A percentile compares a stretch with the other conserved stretches of the same genome.
Evolutionary conservation across 768 basidiomycete species (phyloP).

Genomic region (Lactifluus subvellereus): DNA sequence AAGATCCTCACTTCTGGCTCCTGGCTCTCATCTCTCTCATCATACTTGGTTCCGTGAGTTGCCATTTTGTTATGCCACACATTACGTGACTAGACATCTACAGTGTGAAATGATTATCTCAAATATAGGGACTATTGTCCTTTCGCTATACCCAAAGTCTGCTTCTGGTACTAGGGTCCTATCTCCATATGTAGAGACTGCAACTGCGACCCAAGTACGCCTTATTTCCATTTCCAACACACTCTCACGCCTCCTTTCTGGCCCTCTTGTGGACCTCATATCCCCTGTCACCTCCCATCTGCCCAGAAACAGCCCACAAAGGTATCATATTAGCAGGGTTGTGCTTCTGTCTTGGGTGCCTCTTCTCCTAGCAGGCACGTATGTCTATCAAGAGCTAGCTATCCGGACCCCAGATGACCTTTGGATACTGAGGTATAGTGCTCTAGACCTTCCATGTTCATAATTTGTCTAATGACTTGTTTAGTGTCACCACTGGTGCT

Average conservation of each 20-base stretch:
- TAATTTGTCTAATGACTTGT: constrained; percentile 11
- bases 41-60: constrained; percentile 64
- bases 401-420: constrained; percentile 45
- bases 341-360: constrained; percentile 51
- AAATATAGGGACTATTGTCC: constrained; percentile 71
- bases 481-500: constrained; percentile 58
- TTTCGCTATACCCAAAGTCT: constrained; percentile 46
- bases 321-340: constrained; percentile 55
- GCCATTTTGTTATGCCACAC: background rate
- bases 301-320: constrained; percentile 37
- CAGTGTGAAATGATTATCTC: constrained; percentile 69
- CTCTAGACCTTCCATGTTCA: background rate
- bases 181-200: constrained; percentile 30
- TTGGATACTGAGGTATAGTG: constrained; percentile 64
- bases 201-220: constrained; percentile 60
- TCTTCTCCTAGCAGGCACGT: constrained; percentile 44
- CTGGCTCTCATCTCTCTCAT: constrained; percentile 47
- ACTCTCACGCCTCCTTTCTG: constrained; percentile 56
- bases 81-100: background rate
- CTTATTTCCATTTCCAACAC: constrained; percentile 69
- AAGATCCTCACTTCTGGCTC: constrained; percentile 58
- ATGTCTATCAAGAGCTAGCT: constrained; percentile 48
- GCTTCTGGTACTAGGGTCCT: constrained; percentile 16
- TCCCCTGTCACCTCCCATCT: constrained; percentile 53
- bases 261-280: constrained; percentile 65